These are phyloP conservation scores for Aspergillus heteromorphus DNA, from an alignment of 495 filamentous ascomycete genomes.

Conservation along the genomic window DNA sequence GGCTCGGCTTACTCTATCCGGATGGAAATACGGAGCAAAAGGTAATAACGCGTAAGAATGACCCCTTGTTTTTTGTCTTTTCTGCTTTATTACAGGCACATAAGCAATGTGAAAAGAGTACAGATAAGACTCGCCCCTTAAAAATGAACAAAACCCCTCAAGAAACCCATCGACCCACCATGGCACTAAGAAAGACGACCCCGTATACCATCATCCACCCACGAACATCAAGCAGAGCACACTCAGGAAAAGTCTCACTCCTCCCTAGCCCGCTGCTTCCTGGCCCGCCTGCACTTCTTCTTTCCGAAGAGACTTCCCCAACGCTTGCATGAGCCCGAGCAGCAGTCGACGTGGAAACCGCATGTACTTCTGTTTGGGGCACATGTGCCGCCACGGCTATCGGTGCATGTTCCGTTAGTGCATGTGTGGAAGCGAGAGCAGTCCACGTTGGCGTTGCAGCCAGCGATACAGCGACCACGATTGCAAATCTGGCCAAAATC, in stretches of 20 bases:
- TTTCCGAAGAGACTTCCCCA: neutral
- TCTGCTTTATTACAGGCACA: neutral
- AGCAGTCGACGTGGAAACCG: conserved; percentile 7
- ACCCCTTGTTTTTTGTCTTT: neutral
- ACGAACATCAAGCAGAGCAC: neutral
- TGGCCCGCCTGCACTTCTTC: neutral
- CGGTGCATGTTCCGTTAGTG: neutral
- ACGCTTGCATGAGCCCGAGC: conserved; percentile 9
- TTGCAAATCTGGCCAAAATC: conserved; percentile 3
- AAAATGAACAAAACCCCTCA: neutral
- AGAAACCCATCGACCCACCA: neutral
- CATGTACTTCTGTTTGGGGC: neutral
- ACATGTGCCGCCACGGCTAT: neutral
- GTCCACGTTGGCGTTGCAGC: conserved; percentile 4
- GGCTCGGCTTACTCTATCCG: neutral
- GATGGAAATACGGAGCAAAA: neutral
- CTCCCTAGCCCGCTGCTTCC: neutral
- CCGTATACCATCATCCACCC: neutral
- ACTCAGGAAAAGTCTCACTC: neutral
- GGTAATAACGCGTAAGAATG: neutral
- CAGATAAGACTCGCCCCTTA: neutral
- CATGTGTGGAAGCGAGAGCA: conserved; percentile 7
- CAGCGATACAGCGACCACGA: neutral
- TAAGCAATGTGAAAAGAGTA: neutral
- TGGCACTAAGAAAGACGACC: neutral